Conservation (phyloP, 257 asterid genomes). For the Avicennia marina region DNA sequence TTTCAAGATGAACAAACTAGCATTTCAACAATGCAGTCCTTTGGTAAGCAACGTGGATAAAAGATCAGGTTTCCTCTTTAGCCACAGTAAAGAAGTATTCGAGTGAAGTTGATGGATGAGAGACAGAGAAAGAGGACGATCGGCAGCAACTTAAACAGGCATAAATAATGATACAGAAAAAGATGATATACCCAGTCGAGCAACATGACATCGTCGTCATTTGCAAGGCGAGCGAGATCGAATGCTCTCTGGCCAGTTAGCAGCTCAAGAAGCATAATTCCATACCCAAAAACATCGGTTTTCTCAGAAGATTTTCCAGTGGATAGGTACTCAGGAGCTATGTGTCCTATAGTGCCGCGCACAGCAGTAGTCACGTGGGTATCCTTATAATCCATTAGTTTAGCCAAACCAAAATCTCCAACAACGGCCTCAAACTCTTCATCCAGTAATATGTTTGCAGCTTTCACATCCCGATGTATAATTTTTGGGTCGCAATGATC, state of each 20-base stretch:
- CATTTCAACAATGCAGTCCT: too few species aligned
- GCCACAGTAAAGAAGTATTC: too few species aligned
- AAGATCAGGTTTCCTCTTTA: too few species aligned
- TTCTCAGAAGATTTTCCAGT: constrained; percentile 60
- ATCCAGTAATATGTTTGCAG: constrained; percentile 50
- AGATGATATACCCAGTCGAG: constrained; percentile 39
- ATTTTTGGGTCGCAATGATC: constrained; percentile 62
- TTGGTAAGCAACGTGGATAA: too few species aligned
- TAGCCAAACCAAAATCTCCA: constrained; percentile 63
- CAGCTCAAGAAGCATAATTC: constrained; percentile 58
- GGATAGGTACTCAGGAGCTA: constrained; percentile 55
- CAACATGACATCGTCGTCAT: constrained; percentile 55
- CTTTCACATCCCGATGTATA: constrained; percentile 55
- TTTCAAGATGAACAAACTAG: too few species aligned
- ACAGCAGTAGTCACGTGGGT: constrained; percentile 62
- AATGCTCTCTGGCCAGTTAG: constrained; percentile 56
- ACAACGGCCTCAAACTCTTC: constrained; percentile 62
- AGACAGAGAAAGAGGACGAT: too few species aligned
- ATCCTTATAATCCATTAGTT: constrained; percentile 53
- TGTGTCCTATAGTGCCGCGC: constrained; percentile 60
- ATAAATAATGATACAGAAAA: not conserved
- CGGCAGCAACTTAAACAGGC: too few species aligned
- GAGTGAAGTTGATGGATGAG: too few species aligned
- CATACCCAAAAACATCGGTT: constrained; percentile 56
- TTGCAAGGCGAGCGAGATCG: constrained; percentile 57